These are phyloP conservation scores for Aspergillus affinis DNA, from an alignment of 495 filamentous ascomycete genomes.

Conservation along the genomic window DNA sequence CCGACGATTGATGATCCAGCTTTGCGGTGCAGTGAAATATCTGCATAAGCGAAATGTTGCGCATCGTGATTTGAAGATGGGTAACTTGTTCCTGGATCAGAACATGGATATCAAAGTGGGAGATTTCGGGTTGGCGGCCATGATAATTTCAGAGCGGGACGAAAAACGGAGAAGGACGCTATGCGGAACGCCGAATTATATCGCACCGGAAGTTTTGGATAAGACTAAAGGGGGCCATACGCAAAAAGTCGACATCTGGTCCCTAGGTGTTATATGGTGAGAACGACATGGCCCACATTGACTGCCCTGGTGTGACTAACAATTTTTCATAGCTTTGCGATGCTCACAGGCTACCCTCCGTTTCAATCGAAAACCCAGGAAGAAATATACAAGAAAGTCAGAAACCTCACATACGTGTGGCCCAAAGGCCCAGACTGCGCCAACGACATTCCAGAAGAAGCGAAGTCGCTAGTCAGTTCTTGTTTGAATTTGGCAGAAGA, in stretches of 20 bases:
- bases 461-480: slow-evolving; percentile 74
- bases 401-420: slow-evolving; percentile 74
- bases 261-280: slow-evolving; percentile 92
- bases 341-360: slow-evolving; percentile 85
- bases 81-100: slow-evolving; percentile 92
- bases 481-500: slow-evolving; percentile 74
- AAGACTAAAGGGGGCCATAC: slow-evolving; percentile 77
- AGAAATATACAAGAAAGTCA: slow-evolving; percentile 78
- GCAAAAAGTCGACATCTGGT: slow-evolving; percentile 95
- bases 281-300: slow-evolving; percentile 15
- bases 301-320: slow-evolving; percentile 17
- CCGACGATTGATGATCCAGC: slow-evolving; percentile 87
- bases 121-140: slow-evolving; percentile 94
- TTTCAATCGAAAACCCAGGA: slow-evolving; percentile 85
- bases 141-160: slow-evolving; percentile 82
- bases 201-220: slow-evolving; percentile 91
- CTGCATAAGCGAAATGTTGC: slow-evolving; percentile 93
- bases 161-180: slow-evolving; percentile 83
- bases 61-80: slow-evolving; percentile 96
- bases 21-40: slow-evolving; percentile 94
- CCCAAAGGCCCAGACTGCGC: slow-evolving; percentile 53
- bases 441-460: slow-evolving; percentile 55
- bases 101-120: slow-evolving; percentile 98
- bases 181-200: slow-evolving; percentile 97
- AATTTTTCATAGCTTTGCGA: slow-evolving; percentile 64